A percentile compares a stretch with the other conserved stretches of the same genome.
Conservation (phyloP, 495 filamentous ascomycete genomes). For the Podospora fimiseda region DNA sequence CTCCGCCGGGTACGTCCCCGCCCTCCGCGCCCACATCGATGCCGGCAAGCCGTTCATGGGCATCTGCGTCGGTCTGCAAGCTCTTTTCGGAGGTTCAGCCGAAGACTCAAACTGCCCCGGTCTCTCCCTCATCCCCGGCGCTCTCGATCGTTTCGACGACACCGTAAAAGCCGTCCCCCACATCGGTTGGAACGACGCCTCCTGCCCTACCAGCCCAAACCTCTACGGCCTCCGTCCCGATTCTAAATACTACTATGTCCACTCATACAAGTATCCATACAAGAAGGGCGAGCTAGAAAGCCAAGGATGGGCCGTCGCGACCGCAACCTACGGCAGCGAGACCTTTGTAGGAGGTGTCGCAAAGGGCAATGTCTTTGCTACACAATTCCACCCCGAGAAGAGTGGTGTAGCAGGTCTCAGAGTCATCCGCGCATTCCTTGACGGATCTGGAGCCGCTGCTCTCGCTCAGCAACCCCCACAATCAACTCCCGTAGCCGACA, state of each 20-base stretch:
- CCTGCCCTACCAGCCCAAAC: slow-evolving; percentile 39
- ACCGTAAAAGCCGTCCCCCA: slow-evolving; percentile 83
- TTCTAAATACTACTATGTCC: slow-evolving; percentile 98
- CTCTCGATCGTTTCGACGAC: slow-evolving; percentile 70
- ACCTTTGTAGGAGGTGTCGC: slow-evolving; percentile 88
- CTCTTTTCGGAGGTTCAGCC: slow-evolving; percentile 75
- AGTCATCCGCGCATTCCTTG: slow-evolving; percentile 77
- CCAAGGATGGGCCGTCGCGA: slow-evolving; percentile 83
- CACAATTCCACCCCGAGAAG: slow-evolving; percentile 98
- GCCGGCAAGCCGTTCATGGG: slow-evolving; percentile 95
- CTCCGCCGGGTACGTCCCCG: slow-evolving; percentile 70
- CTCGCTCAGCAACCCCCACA: slow-evolving; percentile 21
- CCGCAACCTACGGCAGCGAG: slow-evolving; percentile 78
- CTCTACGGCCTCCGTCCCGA: slow-evolving; percentile 68
- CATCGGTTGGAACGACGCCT: slow-evolving; percentile 94
- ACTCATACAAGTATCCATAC: slow-evolving; percentile 85
- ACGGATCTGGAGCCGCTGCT: slow-evolving; percentile 50
- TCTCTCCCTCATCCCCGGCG: slow-evolving; percentile 64
- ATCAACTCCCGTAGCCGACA: not conserved
- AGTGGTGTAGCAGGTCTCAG: slow-evolving; percentile 82
- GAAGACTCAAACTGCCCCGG: slow-evolving; percentile 67
- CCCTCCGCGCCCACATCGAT: slow-evolving; percentile 71
- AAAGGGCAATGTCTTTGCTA: slow-evolving; percentile 76
- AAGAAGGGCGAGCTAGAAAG: slow-evolving; percentile 60
- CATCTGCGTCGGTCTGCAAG: slow-evolving; percentile 92